Base-by-base conservation (phyloP, 768 basidiomycete species). In the Lactarius indigo region DNA sequence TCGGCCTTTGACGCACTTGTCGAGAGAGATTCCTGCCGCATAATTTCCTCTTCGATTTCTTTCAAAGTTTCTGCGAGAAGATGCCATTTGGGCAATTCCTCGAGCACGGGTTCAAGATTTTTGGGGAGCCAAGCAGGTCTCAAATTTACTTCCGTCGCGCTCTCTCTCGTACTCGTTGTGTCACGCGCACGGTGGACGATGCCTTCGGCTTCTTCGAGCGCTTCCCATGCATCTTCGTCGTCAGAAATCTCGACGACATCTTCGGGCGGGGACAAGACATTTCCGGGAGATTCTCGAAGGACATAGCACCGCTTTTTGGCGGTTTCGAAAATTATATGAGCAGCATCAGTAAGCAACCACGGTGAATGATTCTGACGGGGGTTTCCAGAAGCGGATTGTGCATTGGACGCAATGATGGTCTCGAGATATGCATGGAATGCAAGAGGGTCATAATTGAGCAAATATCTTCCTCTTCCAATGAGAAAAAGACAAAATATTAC, bases 31-130 rank as follows among this genome's bases (percentile, higher is more conserved):
- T 88, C 85, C 68, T 85, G 83, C 52, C 86, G 80, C 65, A 91
- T 79, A 35, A 91, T 88, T 70, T 95, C 92, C 66, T 87, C 87
- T 75, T 98, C 97, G 2, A 94, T 89, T 77, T 99, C 97, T 59
- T 92, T 82, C 54, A 99, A 75, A 0, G 96, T 84, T n/a, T 94
- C 91, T 0, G 88, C 83, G 15, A 99, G 78, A 9, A 96, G 75
- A 64, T 83, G 83, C 96, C 97, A 98, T 75, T 99, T 99, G 0
- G 96, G 96, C 54, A 92, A 83, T 73, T 98, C 97, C 76, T 98
- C 97, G 28, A 98, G 80, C 0, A 95, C 85, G 0, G 94, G 92
- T 55, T 93, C 87, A 75, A 96, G 87, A 1, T 87, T 88, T 12
- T 84, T 80, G 0, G 94, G 91, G 26, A 94, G 74, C 89, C 93